Conservation (phyloP, 2,329 filamentous ascomycete species). For the Stromatinia cepivora region DNA sequence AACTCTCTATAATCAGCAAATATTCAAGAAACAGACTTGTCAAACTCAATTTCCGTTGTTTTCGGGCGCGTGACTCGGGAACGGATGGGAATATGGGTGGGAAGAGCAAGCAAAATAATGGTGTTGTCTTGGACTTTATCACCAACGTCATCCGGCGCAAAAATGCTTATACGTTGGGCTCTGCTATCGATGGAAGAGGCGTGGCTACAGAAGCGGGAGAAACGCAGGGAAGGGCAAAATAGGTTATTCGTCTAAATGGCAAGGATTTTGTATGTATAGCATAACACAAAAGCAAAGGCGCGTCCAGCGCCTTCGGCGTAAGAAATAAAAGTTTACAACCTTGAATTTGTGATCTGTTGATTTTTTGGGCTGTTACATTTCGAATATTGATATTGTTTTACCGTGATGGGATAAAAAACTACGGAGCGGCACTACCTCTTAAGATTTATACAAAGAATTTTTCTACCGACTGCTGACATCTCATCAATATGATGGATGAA, state of each 20-base stretch:
- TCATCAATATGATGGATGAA: background rate
- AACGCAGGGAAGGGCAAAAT: background rate
- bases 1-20: constrained; percentile 12
- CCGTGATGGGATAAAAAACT: background rate
- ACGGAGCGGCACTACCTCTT: background rate
- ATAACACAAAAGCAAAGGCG: background rate
- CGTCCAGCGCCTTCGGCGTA: background rate
- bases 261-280: background rate
- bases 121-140: background rate
- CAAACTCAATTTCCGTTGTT: background rate
- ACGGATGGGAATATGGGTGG: background rate
- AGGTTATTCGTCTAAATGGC: background rate
- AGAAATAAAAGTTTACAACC: constrained; percentile 4
- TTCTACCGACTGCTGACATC: background rate
- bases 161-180: background rate
- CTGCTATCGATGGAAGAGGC: background rate
- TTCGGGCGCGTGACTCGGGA: background rate
- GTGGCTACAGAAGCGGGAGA: background rate
- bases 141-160: background rate
- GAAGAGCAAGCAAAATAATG: background rate
- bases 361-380: background rate
- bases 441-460: background rate
- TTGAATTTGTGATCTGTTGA: background rate
- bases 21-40: constrained; percentile 19
- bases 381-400: background rate